Evolutionary conservation across 1,139 yeast genomes (phyloP).

Genomic region (Taiozyma sp.): DNA sequence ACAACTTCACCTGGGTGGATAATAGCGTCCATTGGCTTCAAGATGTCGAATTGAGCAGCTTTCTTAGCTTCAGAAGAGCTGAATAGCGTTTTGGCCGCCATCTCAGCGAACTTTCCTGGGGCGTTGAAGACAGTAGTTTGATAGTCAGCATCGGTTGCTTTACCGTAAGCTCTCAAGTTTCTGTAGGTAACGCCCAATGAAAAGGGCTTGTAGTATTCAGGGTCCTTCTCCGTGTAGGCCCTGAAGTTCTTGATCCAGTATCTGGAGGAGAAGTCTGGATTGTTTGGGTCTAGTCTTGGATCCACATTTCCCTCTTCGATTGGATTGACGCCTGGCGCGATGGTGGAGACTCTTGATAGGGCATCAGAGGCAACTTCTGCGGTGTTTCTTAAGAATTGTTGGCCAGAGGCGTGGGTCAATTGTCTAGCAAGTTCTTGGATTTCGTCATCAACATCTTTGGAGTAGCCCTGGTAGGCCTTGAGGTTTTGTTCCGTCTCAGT

Average conservation of each 20-base stretch:
- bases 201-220: constrained; percentile 60
- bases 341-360: constrained; percentile 20
- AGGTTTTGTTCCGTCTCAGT: neutral
- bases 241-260: constrained; percentile 74
- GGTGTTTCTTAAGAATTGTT: neutral
- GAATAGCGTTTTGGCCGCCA: constrained; percentile 16
- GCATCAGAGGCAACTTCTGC: constrained; percentile 1
- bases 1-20: constrained; percentile 69
- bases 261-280: constrained; percentile 55
- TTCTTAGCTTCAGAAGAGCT: constrained; percentile 24
- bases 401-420: neutral
- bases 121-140: constrained; percentile 67
- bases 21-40: constrained; percentile 62
- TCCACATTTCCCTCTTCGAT: constrained; percentile 36
- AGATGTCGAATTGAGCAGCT: constrained; percentile 44
- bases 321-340: constrained; percentile 23
- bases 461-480: constrained; percentile 2
- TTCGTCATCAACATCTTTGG: constrained; percentile 2
- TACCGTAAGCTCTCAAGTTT: constrained; percentile 67
- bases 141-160: constrained; percentile 74
- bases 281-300: constrained; percentile 48
- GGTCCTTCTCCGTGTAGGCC: constrained; percentile 49
- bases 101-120: constrained; percentile 24
- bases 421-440: constrained; percentile 5
- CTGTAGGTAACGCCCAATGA: constrained; percentile 67